These are phyloP conservation scores for Letharia lupina DNA, from an alignment of 495 filamentous ascomycete genomes.

Conservation along the genomic window DNA sequence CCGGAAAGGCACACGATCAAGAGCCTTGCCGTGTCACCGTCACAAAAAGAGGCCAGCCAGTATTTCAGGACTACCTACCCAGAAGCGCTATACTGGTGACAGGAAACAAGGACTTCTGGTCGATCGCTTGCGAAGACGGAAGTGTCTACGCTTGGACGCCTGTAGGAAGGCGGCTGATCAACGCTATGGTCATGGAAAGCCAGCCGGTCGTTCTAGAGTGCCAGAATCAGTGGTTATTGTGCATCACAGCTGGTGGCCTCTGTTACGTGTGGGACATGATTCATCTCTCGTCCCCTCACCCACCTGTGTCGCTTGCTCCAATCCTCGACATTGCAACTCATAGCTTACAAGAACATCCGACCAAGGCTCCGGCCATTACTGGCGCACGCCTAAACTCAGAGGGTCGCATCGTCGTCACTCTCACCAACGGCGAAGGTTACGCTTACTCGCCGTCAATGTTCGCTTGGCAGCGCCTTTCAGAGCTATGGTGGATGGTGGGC, in stretches of 20 bases:
- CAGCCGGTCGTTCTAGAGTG: conserved; percentile 91
- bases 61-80: conserved; percentile 93
- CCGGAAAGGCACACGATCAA: conserved; percentile 49
- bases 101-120: conserved; percentile 85
- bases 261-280: conserved; percentile 92
- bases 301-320: conserved; percentile 82
- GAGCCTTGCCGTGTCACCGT: conserved; percentile 79
- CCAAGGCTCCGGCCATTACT: conserved; percentile 68
- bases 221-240: conserved; percentile 79
- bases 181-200: conserved; percentile 76
- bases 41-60: conserved; percentile 66
- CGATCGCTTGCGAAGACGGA: conserved; percentile 86
- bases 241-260: conserved; percentile 78
- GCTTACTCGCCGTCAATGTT: conserved; percentile 74
- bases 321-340: conserved; percentile 81
- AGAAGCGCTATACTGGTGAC: conserved; percentile 75
- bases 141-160: conserved; percentile 91
- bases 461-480: conserved; percentile 88
- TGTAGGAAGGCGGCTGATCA: conserved; percentile 78
- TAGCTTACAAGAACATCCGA: conserved; percentile 56
- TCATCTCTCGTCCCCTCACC: conserved; percentile 74
- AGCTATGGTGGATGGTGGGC: conserved; percentile 96
- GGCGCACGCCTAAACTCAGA: conserved; percentile 83
- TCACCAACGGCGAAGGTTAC: conserved; percentile 91
- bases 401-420: conserved; percentile 71